A percentile compares a stretch with the other conserved stretches of the same genome.
These are phyloP conservation scores for Leptodermis oblonga DNA, from an alignment of 257 asterid species.

Conservation along the genomic window DNA sequence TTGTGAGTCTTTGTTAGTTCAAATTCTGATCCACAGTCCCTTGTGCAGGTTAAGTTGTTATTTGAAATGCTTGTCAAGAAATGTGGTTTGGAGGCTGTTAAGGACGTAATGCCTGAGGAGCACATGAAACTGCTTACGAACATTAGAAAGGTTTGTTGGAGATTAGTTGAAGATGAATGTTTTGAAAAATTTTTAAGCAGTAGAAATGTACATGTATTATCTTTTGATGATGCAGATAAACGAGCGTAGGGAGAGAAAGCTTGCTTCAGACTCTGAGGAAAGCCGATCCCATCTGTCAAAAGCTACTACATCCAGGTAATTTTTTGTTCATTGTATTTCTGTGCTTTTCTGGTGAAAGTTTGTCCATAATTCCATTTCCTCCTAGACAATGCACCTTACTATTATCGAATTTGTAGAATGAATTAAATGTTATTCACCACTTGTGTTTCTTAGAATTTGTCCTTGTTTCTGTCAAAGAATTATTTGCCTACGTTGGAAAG, in stretches of 20 bases:
- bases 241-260: constrained; percentile 70
- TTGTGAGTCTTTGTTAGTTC: background rate
- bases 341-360: constrained; percentile 1
- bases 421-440: background rate
- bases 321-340: constrained; percentile 12
- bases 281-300: constrained; percentile 52
- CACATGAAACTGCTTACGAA: constrained; percentile 91
- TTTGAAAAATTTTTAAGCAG: background rate
- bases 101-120: constrained; percentile 88
- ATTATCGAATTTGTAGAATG: background rate
- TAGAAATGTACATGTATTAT: background rate
- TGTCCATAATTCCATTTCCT: background rate
- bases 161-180: background rate
- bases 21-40: background rate
- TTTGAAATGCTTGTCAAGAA: constrained; percentile 94
- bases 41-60: constrained; percentile 65
- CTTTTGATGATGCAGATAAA: constrained; percentile 53
- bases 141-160: constrained; percentile 70
- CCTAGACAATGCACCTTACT: background rate
- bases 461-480: background rate
- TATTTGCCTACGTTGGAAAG: background rate
- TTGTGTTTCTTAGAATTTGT: background rate
- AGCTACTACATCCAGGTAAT: constrained; percentile 90
- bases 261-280: constrained; percentile 45
- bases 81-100: constrained; percentile 91